A percentile compares a stretch with the other conserved stretches of the same genome.
These are phyloP conservation scores for Russula compacta DNA, from an alignment of 768 basidiomycete genomes.

Conservation along the genomic window DNA sequence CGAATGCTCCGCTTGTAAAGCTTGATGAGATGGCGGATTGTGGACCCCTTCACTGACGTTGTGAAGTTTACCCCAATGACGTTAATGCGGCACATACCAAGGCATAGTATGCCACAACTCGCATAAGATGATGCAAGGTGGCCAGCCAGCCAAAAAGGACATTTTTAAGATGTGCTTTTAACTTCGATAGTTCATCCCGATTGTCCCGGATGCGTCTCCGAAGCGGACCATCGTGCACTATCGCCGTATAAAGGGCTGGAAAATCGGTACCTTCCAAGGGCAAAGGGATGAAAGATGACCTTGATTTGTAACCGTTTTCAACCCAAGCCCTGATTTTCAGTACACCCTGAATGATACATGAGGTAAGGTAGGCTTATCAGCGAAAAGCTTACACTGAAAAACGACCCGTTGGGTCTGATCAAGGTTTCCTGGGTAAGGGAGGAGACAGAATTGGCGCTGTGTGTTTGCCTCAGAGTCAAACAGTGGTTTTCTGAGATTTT, in stretches of 20 bases:
- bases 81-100: not conserved
- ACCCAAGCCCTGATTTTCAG: not conserved
- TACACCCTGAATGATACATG: not conserved
- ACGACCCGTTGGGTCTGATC: not conserved
- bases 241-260: not conserved
- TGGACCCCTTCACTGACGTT: not conserved
- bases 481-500: not conserved
- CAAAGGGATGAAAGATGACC: not conserved
- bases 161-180: not conserved
- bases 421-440: not conserved
- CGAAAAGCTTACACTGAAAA: not conserved
- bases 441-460: not conserved
- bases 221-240: not conserved
- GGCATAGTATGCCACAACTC: not conserved
- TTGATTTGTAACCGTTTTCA: not conserved
- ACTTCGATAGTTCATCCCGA: not conserved
- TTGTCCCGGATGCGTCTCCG: not conserved
- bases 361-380: not conserved
- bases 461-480: not conserved
- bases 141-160: slow-evolving; percentile 1
- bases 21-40: not conserved
- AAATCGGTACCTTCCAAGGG: too few relatives aligned
- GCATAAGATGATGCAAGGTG: not conserved
- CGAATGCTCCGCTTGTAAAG: not conserved
- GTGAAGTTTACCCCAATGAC: not conserved